Evolutionary conservation across 164 flowering plant genomes (phyloP).

Genomic region (Chloranthus sessilifolius): DNA sequence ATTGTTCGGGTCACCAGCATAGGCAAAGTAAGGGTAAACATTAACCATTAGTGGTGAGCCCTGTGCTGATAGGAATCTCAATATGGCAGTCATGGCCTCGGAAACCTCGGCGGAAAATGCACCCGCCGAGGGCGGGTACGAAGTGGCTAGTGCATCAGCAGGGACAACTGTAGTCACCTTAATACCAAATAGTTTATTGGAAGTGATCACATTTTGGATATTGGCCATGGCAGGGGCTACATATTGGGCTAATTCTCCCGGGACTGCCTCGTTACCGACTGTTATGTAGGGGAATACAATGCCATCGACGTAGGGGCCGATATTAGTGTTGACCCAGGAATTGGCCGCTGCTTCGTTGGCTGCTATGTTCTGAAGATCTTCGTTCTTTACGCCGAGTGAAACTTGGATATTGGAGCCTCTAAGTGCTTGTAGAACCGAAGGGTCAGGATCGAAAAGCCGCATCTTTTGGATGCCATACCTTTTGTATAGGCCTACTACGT

Average conservation of each 20-base stretch:
- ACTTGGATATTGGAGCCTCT: conserved; percentile 7
- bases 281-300: conserved; percentile 9
- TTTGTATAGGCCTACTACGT: conserved; percentile 7
- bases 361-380: not conserved
- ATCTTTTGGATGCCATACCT: not conserved
- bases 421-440: conserved; percentile 1
- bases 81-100: conserved; percentile 2
- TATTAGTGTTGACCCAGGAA: conserved; percentile 3
- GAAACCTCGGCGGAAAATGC: conserved; percentile 9
- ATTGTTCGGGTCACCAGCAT: conserved; percentile 5
- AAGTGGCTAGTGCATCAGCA: conserved; percentile 9
- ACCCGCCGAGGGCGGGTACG: conserved; percentile 32
- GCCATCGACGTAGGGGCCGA: not conserved
- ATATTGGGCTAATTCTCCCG: conserved; percentile 2
- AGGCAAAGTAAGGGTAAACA: conserved; percentile 30
- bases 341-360: not conserved
- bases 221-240: conserved; percentile 18
- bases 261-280: conserved; percentile 18
- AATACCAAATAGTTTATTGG: not conserved
- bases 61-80: conserved; percentile 7
- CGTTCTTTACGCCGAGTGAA: conserved; percentile 6
- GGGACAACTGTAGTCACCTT: conserved; percentile 27
- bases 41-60: conserved; percentile 27
- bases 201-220: conserved; percentile 8
- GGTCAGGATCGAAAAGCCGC: conserved; percentile 9